These are phyloP conservation scores for Coemansia sp. DNA, from an alignment of 192 early-diverging fungal genomes.

Conservation along the genomic window DNA sequence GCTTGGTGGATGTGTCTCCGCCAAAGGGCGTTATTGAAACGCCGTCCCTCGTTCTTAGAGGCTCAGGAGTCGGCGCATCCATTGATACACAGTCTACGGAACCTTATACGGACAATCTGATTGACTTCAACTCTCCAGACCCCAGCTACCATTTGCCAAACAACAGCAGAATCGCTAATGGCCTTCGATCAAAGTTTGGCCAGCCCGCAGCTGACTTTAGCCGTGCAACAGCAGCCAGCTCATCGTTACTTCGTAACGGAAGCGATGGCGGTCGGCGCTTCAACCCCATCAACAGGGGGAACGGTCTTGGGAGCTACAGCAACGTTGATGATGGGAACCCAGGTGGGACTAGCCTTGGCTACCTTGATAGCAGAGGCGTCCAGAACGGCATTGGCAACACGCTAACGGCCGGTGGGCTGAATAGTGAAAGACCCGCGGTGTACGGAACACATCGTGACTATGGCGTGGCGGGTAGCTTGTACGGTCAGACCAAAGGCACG, in stretches of 20 bases:
- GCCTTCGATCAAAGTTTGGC: not conserved
- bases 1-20: slow-evolving; percentile 28
- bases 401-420: not conserved
- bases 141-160: not conserved
- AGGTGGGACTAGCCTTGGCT: not conserved
- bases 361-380: slow-evolving; percentile 2
- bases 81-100: slow-evolving; percentile 1
- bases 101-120: slow-evolving; percentile 20
- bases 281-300: not conserved
- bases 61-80: slow-evolving; percentile 8
- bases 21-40: slow-evolving; percentile 27
- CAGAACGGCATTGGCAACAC: slow-evolving; percentile 2
- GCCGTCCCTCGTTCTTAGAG: slow-evolving; percentile 19
- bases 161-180: not conserved
- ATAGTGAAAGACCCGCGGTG: not conserved
- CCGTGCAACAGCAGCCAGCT: not conserved
- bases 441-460: not conserved
- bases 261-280: not conserved
- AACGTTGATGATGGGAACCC: not conserved
- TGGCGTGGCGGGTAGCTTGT: not conserved
- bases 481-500: not conserved
- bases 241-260: not conserved
- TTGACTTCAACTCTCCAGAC: slow-evolving; percentile 15
- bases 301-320: not conserved
- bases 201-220: not conserved